Evolutionary conservation across 2,329 filamentous ascomycete species (phyloP).

Genomic region (Hirsutella thompsonii): DNA sequence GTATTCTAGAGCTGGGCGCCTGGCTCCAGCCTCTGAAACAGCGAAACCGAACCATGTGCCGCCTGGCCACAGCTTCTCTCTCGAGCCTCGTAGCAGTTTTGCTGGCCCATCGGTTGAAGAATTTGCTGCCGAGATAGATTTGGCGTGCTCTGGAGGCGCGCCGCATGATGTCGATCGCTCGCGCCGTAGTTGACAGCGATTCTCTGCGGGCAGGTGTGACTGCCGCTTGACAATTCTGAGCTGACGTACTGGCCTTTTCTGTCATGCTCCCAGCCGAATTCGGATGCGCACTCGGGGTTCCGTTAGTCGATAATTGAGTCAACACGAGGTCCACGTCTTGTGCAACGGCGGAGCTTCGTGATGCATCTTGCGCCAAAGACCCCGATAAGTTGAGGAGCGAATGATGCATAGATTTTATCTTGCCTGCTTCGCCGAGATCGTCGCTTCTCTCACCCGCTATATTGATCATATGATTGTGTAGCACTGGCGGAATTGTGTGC

Average conservation of each 20-base stretch:
- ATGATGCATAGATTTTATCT: too few relatives aligned
- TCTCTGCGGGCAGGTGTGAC: background rate
- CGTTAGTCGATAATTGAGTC: too few relatives aligned
- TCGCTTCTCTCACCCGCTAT: too few relatives aligned
- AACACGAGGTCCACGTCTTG: too few relatives aligned
- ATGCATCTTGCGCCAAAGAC: too few relatives aligned
- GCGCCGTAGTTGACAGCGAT: background rate
- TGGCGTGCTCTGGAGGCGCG: conserved; percentile 52
- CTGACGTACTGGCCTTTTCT: too few relatives aligned
- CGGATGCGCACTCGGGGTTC: too few relatives aligned
- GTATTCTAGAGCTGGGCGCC: conserved; percentile 16
- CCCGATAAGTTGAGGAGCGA: too few relatives aligned
- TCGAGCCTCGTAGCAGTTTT: conserved; percentile 51
- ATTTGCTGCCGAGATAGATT: conserved; percentile 39
- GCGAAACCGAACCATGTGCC: conserved; percentile 52
- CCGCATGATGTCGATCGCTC: conserved; percentile 16
- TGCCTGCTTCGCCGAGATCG: too few relatives aligned
- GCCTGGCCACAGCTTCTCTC: conserved; percentile 53
- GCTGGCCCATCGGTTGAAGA: conserved; percentile 45
- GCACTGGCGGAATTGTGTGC: background rate
- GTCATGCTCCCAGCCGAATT: too few relatives aligned
- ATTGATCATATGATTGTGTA: too few relatives aligned
- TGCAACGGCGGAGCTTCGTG: too few relatives aligned
- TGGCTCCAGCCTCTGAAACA: conserved; percentile 24
- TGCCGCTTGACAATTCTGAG: background rate